Base-by-base conservation (phyloP, 2,329 filamentous ascomycete species). In the Aaosphaeria pasadenensis region DNA sequence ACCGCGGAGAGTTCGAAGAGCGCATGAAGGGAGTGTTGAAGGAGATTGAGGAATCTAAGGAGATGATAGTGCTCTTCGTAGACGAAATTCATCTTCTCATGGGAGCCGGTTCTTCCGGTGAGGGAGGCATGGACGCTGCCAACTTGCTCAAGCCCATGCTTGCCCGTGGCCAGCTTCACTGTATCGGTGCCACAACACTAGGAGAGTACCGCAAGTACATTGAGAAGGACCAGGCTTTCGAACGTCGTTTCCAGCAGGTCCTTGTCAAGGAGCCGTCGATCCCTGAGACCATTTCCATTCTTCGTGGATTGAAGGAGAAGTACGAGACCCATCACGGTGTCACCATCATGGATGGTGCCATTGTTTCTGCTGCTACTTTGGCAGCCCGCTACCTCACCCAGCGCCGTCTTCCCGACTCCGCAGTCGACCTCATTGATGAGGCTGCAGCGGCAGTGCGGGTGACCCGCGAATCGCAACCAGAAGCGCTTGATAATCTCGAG, bases 261-360 rank as follows among this genome's bases (percentile, higher is more conserved):
- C 74, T 99, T 40, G 92, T 97, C 70, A 96, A 96, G 75, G 94
- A 99, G 69, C 94, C 94, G 2, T 80, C 84, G 5, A 86, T 97
- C 43, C 72, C 83, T 1, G 94, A 99, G 74, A 97, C 94, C 11
- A 84, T 99, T 54, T 99, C 94, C 24, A 99, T 99, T 64, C 85
- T 99, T n/a, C 89, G 94, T 79, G 94, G 94, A 66, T 77, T 99
- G 54, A 99, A 97, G 77, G 92, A 97, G 71, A 90, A 91, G 69
- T 99, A 97, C 74, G 94, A 99, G 74, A 89, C 95, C 43, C 94
- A 99, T 72, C 94, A 99, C 71, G 91, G 92, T 79, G 94, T 99
- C 62, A 97, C 86, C 57, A 99, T 99, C 57, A 85, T 92, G 39
- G 94, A 99, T 65, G 90, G 86, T 63, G 94, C 94, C 54, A 88